Base-by-base conservation (phyloP, 257 asterid species). In the Salvia miltiorrhiza region DNA sequence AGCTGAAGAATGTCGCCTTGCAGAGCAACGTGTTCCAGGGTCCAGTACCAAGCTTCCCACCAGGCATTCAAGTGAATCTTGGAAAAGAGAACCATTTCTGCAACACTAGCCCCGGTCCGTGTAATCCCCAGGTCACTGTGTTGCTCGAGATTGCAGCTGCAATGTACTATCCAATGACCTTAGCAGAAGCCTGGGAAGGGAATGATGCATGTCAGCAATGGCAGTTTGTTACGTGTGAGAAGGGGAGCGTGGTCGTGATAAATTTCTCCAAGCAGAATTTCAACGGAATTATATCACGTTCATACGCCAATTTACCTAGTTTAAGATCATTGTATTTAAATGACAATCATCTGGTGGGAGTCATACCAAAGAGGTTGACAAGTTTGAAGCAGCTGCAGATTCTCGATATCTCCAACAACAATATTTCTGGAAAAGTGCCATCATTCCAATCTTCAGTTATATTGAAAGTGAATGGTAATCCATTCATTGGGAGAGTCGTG, bases 401-500 rank as follows among this genome's bases (percentile, higher is more conserved):
- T 73, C 83, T 93, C 12, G 97, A 93, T 76, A 60, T 90, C 66
- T 74, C 97, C 23, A 88, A 93, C 86, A 93, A 93, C 70, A 88
- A 88, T 47, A 55, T 93, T 63, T 87, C 97, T 0, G 98, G 98
- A 0, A 74, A 81, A 78, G 17, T 90, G 13, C 98, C 98, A 0
- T 10, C 35, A 0, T 93, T 90, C 61, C 14, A 79, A 32, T 43
- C 84, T 2, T 23, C 69, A 4, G 91, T 87, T 48, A 53, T 54
- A 0, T 43, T 93, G 33, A 87, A 70, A 55, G 45, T 78, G 9
- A 11, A 76, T 0, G 95, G 97, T 1, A 93, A 93, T 66, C 66
- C 65, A 0, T 77, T 73, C 10, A 88, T 90, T 0, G 97, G 97
- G 44, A 78, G 58, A 65, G 86, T 82, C 33, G 66, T 90, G 16